These are phyloP conservation scores for Exophiala mesophila DNA, from an alignment of 2,329 filamentous ascomycete genomes.

Conservation along the genomic window DNA sequence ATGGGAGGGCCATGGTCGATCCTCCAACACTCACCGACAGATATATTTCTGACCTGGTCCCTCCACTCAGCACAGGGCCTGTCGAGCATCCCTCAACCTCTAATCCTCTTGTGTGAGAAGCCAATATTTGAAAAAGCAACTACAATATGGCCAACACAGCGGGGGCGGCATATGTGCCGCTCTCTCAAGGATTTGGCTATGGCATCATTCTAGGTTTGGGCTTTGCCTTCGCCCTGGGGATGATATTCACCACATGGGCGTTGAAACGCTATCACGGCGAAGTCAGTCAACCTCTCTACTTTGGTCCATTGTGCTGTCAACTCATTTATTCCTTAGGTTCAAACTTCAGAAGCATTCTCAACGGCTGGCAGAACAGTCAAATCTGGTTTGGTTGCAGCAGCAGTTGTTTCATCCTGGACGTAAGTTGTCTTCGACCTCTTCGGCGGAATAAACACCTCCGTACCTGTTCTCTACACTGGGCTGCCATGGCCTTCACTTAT, in stretches of 20 bases:
- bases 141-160: constrained; percentile 16
- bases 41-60: too few relatives aligned
- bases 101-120: too few relatives aligned
- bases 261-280: constrained; percentile 65
- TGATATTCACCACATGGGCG: constrained; percentile 69
- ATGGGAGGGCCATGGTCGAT: too few relatives aligned
- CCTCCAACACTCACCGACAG: too few relatives aligned
- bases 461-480: too few relatives aligned
- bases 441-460: constrained; percentile 83
- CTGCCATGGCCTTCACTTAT: too few relatives aligned
- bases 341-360: constrained; percentile 89
- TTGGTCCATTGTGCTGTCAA: too few relatives aligned
- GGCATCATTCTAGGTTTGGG: constrained; percentile 72
- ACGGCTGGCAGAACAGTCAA: constrained; percentile 86
- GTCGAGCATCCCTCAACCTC: too few relatives aligned
- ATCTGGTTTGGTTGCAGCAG: constrained; percentile 78
- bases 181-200: constrained; percentile 59
- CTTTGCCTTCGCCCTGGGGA: constrained; percentile 67
- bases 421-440: background rate
- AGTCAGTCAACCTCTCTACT: constrained; percentile 18
- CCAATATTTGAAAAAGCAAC: too few relatives aligned
- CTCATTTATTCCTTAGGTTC: too few relatives aligned
- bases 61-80: too few relatives aligned
- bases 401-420: constrained; percentile 90
- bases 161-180: constrained; percentile 13